These are phyloP conservation scores for Lactarius indigo DNA, from an alignment of 768 basidiomycete species.

Conservation along the genomic window DNA sequence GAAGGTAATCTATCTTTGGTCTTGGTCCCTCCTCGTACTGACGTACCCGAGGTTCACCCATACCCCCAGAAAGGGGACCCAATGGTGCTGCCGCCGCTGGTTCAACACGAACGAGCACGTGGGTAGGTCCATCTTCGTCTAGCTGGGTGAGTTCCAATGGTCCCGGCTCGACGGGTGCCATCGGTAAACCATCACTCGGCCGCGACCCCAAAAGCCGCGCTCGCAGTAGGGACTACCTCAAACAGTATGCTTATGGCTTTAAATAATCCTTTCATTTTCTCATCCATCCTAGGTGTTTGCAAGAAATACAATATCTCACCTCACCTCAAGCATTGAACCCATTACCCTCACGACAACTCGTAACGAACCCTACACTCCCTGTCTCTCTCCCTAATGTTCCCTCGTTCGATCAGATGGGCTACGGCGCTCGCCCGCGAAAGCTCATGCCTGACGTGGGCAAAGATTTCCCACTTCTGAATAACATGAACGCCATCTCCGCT, in stretches of 20 bases:
- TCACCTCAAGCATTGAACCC: constrained; percentile 98
- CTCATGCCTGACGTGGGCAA: constrained; percentile 71
- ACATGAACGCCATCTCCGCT: constrained; percentile 51
- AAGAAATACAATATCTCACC: constrained; percentile 97
- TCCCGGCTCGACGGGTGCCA: constrained; percentile 37
- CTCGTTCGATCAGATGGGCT: constrained; percentile 68
- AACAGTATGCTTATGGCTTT: constrained; percentile 87
- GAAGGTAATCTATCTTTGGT: constrained; percentile 51
- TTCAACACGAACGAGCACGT: constrained; percentile 52
- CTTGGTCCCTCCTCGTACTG: constrained; percentile 14
- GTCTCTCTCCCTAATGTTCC: constrained; percentile 68
- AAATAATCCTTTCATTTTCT: constrained; percentile 65
- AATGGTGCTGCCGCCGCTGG: constrained; percentile 41
- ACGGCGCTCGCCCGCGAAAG: constrained; percentile 79
- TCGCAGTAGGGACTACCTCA: constrained; percentile 92
- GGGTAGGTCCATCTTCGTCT: constrained; percentile 42
- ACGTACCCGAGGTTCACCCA: constrained; percentile 57
- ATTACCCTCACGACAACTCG: constrained; percentile 78
- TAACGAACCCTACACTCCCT: constrained; percentile 61
- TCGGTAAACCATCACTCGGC: constrained; percentile 71
- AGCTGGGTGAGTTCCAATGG: constrained; percentile 45
- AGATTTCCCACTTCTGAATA: constrained; percentile 64
- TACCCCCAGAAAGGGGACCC: constrained; percentile 56
- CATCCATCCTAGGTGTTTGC: constrained; percentile 68
- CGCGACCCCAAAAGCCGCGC: constrained; percentile 96